Evolutionary conservation across 2,329 filamentous ascomycete species (phyloP).

Genomic region (Metarhizium rileyi): DNA sequence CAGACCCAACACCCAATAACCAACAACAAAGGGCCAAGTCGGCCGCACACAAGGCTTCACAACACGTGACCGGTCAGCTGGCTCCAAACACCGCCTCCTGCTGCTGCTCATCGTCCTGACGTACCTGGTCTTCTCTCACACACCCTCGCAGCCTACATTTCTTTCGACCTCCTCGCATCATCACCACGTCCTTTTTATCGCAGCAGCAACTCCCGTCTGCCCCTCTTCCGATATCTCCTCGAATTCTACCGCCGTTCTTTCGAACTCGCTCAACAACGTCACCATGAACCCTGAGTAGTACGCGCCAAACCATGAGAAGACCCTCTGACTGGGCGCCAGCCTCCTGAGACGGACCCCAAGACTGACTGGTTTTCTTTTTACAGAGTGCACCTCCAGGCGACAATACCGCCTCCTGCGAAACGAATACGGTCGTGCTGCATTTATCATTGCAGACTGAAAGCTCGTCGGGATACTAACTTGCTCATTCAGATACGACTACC

Average conservation of each 20-base stretch:
- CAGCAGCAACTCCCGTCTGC: conserved; percentile 1
- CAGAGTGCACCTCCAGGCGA: conserved; percentile 2
- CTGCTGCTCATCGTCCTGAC: conserved; percentile 22
- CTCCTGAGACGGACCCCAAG: conserved; percentile 17
- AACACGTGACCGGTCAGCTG: conserved; percentile 21
- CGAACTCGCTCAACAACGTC: conserved; percentile 22
- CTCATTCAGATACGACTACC: conserved; percentile 87
- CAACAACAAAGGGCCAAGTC: neutral
- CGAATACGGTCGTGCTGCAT: neutral
- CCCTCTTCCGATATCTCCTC: neutral
- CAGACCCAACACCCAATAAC: neutral
- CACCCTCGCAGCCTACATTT: conserved; percentile 11
- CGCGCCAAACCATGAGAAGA: conserved; percentile 30
- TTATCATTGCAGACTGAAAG: neutral
- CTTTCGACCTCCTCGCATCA: conserved; percentile 18
- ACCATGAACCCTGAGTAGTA: conserved; percentile 93
- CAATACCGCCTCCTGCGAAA: neutral
- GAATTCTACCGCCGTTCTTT: conserved; percentile 2
- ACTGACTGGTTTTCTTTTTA: conserved; percentile 4
- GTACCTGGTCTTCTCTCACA: conserved; percentile 18
- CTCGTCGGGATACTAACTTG: conserved; percentile 13
- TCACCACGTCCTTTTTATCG: conserved; percentile 14
- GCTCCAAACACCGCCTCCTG: conserved; percentile 11
- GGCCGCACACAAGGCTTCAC: too few relatives aligned
- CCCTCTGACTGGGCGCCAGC: conserved; percentile 18